phyloP scores from a whole-genome alignment of 2,329 filamentous ascomycete genomes.

The Diaporthe sp. region DNA sequence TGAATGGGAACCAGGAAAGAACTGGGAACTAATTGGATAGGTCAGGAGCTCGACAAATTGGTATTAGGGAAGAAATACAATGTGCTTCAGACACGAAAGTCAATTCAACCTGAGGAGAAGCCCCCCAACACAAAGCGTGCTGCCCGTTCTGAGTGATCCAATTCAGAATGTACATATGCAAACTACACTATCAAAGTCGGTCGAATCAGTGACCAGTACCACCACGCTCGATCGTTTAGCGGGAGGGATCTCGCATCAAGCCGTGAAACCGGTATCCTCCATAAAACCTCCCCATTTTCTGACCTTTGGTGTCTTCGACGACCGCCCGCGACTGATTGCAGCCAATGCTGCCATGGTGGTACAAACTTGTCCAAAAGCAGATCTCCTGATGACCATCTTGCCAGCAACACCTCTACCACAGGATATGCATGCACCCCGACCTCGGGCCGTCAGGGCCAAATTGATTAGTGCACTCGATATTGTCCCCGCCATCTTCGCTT shows the following conservation, averaged over 20 bases:
- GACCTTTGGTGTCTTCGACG: not conserved
- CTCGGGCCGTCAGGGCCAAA: not conserved
- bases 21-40: not conserved
- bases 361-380: not conserved
- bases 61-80: not conserved
- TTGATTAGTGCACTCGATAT: constrained; percentile 32
- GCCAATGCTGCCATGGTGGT: not conserved
- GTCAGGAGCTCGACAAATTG: not conserved
- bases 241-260: constrained; percentile 20
- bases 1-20: not conserved
- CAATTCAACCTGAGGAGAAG: not conserved
- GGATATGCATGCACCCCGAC: not conserved
- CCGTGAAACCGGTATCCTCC: not conserved
- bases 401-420: not conserved
- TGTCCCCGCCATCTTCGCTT: constrained; percentile 36
- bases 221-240: constrained; percentile 14
- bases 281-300: not conserved
- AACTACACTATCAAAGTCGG: not conserved
- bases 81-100: not conserved
- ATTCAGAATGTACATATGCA: not conserved
- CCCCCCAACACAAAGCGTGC: not conserved
- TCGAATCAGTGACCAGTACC: not conserved
- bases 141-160: not conserved
- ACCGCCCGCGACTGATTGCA: not conserved
- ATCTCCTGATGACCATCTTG: not conserved